These are phyloP conservation scores for Verticillium albo-atrum DNA, from an alignment of 2,329 filamentous ascomycete species.

Conservation along the genomic window DNA sequence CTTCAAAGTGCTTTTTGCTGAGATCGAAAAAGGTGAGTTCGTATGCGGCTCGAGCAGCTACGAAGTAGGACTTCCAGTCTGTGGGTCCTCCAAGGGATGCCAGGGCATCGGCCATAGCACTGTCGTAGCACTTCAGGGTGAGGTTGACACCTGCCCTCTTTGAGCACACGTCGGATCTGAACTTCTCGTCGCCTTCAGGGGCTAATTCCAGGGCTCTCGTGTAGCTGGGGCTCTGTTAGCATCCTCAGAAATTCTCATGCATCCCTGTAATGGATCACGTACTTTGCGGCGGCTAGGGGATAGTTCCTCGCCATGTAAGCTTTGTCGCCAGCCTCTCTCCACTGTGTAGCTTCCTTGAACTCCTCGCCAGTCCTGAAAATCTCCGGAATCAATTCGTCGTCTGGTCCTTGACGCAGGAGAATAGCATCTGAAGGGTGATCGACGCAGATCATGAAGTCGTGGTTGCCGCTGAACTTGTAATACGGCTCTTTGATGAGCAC, in stretches of 20 bases:
- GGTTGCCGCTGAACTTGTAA: constrained; percentile 24
- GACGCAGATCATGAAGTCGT: constrained; percentile 27
- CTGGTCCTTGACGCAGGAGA: constrained; percentile 18
- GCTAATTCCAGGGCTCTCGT: constrained; percentile 24
- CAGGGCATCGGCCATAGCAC: constrained; percentile 25
- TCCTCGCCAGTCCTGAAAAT: constrained; percentile 14
- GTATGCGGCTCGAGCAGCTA: constrained; percentile 28
- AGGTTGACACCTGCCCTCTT: constrained; percentile 28
- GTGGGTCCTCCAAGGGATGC: constrained; percentile 15
- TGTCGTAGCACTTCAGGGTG: constrained; percentile 25
- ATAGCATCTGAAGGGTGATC: constrained; percentile 29
- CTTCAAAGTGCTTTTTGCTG: constrained; percentile 17
- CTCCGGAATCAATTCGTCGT: constrained; percentile 24
- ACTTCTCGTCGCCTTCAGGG: constrained; percentile 8
- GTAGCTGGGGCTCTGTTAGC: too few relatives aligned
- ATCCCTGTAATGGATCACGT: too few relatives aligned
- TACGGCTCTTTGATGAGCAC: constrained; percentile 32
- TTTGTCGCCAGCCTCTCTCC: constrained; percentile 13
- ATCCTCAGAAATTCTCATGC: not conserved
- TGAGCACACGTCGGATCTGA: constrained; percentile 16
- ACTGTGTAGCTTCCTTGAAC: constrained; percentile 12
- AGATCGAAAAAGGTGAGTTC: constrained; percentile 23
- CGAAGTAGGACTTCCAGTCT: constrained; percentile 28
- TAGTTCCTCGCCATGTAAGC: constrained; percentile 23
- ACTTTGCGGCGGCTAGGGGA: constrained; percentile 26